A percentile compares a stretch with the other conserved stretches of the same genome.
Evolutionary conservation across 208 protist genomes (phyloP).

Genomic region (Crithidia mellificae): DNA sequence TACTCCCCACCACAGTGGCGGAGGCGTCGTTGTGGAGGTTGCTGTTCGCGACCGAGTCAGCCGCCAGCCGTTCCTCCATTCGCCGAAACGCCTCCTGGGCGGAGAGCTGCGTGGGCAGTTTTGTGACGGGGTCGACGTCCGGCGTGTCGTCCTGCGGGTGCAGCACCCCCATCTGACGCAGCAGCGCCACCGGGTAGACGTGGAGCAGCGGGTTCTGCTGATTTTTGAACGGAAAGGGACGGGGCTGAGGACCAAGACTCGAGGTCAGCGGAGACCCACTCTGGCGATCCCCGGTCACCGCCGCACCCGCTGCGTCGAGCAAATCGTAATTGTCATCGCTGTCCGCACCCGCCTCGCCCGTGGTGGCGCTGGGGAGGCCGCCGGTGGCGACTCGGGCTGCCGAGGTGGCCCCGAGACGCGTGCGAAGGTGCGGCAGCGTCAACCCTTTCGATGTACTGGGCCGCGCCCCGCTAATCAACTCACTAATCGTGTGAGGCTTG

Average conservation of each 20-base stretch:
- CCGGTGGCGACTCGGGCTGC: not conserved
- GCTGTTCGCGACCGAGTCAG: not conserved
- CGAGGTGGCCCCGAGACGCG: not conserved
- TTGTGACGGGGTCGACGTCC: conserved; percentile 26
- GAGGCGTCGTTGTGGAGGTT: too few species aligned
- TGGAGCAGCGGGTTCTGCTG: conserved; percentile 42
- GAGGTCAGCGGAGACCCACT: conserved; percentile 1
- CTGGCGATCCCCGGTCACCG: not conserved
- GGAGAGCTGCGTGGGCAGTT: conserved; percentile 25
- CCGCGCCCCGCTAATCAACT: conserved; percentile 15
- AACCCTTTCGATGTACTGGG: conserved; percentile 5
- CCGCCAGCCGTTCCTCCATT: not conserved
- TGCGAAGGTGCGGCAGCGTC: not conserved
- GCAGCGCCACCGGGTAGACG: conserved; percentile 41
- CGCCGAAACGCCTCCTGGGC: conserved; percentile 40
- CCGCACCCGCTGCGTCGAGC: not conserved
- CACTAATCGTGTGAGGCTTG: conserved; percentile 21
- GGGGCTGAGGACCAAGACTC: conserved; percentile 15
- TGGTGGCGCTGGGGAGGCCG: too few species aligned
- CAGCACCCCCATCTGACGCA: conserved; percentile 46
- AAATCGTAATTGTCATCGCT: not conserved
- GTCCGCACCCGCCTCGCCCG: not conserved
- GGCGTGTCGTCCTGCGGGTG: conserved; percentile 29
- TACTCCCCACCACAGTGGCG: too few species aligned
- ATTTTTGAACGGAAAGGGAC: conserved; percentile 2